These are phyloP conservation scores for Diaporthe ampelina DNA, from an alignment of 2,329 filamentous ascomycete species.

Conservation along the genomic window DNA sequence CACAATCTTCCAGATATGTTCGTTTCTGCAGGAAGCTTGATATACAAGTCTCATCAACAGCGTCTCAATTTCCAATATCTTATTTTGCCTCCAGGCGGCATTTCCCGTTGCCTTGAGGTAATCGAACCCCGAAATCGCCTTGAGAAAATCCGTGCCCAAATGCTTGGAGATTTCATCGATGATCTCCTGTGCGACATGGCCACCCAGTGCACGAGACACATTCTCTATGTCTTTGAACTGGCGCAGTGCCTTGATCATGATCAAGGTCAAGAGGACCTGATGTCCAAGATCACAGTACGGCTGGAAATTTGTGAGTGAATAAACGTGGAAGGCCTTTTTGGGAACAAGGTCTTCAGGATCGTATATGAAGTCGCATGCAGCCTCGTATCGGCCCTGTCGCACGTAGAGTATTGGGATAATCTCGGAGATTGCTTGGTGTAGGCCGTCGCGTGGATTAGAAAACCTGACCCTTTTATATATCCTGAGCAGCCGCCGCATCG, in stretches of 20 bases:
- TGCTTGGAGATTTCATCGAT: neutral
- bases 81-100: neutral
- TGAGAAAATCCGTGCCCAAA: too few relatives aligned
- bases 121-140: too few relatives aligned
- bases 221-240: neutral
- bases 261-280: neutral
- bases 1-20: neutral
- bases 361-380: neutral
- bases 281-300: neutral
- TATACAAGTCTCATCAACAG: neutral
- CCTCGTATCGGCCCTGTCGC: neutral
- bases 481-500: neutral
- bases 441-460: too few relatives aligned
- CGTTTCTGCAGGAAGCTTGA: neutral
- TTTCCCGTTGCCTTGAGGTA: too few relatives aligned
- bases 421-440: neutral
- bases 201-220: fast-evolving
- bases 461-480: too few relatives aligned
- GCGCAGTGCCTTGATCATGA: neutral
- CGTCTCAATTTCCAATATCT: neutral
- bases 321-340: too few relatives aligned
- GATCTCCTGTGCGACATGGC: neutral
- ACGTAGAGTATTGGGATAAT: neutral
- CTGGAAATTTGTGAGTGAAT: too few relatives aligned
- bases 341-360: too few relatives aligned